A percentile compares a stretch with the other conserved stretches of the same genome.
Conservation (phyloP, 306 rosid species). For the Calophaca sinica region DNA sequence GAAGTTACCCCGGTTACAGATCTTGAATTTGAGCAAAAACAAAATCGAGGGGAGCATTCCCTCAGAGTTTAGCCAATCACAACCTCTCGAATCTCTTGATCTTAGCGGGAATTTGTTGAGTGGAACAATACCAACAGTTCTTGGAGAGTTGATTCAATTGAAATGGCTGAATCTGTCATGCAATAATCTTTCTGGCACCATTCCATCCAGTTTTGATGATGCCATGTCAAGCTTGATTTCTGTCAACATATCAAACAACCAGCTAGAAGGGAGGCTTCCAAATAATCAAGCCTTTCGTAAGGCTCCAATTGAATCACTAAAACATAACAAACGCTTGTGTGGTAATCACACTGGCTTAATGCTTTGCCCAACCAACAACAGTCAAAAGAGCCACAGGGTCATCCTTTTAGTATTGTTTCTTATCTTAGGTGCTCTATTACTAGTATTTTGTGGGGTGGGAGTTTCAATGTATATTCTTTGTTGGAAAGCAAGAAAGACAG, state of each 20-base stretch:
- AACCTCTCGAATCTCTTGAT: slow-evolving; percentile 48
- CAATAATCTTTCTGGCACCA: slow-evolving; percentile 46
- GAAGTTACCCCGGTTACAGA: neutral
- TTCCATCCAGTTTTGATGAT: slow-evolving; percentile 46
- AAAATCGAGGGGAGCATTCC: slow-evolving; percentile 33
- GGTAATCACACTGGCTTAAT: slow-evolving; percentile 27
- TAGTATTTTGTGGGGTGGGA: neutral
- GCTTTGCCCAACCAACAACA: neutral
- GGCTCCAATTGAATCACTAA: slow-evolving; percentile 28
- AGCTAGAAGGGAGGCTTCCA: slow-evolving; percentile 38
- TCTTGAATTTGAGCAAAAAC: slow-evolving; percentile 38
- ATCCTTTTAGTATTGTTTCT: neutral
- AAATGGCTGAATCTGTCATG: slow-evolving; percentile 49
- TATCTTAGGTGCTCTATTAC: neutral
- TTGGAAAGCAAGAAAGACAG: neutral
- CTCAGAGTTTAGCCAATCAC: neutral
- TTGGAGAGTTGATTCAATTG: slow-evolving; percentile 41
- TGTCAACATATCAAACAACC: slow-evolving; percentile 46
- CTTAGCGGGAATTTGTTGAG: slow-evolving; percentile 46
- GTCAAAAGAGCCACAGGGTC: neutral
- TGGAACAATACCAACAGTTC: slow-evolving; percentile 43
- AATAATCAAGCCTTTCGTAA: slow-evolving; percentile 33
- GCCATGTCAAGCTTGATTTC: slow-evolving; percentile 41
- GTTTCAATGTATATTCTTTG: neutral
- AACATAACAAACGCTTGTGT: slow-evolving; percentile 41